Base-by-base conservation (phyloP, 1,284 basidiomycete genomes). In the Rhodotorula sp. region DNA sequence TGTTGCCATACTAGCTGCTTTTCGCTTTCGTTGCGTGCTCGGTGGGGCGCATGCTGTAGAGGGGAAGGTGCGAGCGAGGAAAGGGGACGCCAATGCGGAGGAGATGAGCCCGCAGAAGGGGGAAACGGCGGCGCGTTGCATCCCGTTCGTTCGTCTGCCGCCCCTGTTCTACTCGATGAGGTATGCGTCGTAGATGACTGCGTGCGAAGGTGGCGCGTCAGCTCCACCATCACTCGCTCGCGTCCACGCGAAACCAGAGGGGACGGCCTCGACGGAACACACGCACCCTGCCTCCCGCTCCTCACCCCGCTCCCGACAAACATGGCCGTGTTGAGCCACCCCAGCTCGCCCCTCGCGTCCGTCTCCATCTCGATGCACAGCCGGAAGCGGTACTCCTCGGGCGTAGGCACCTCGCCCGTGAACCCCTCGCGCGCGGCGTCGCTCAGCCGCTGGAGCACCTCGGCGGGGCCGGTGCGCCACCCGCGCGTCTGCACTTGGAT, bases 161-260 rank as follows among this genome's bases (percentile, higher is more conserved):
- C 44, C 44, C 15, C 44, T 19, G 13, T 12, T 44, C 44, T 44
- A 75, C 58, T 72, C 68, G 36, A 75, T 51, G 27, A 70, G 61
- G 39, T 73, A 75, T 5, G 73, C 73, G 27, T 75, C 73, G 64
- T 75, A 75, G n/a, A 75, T 60, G 8, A 75, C 73, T 75, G 65
- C 34, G 19, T 17, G 22, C 9, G 25, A 21, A 22, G 27, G 15
- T 12, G 29, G 15, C 1, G 19, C n/a, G n/a, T 15, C 6, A 17
- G 3, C 2, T 19, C n/a, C 37, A 8, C 12, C 7, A 27, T n/a
- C n/a, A n/a, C n/a, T n/a, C n/a, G n/a, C n/a, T n/a, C n/a, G n/a
- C n/a, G n/a, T n/a, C n/a, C n/a, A n/a, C n/a, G n/a, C n/a, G n/a
- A n/a, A 56, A 27, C 1, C 15, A 48, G 48, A 57, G 36, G 57